Evolutionary conservation across 2,329 filamentous ascomycete species (phyloP), one percentile per base, ranked within the genome.

Genomic region (Beauveria medogensis): DNA sequence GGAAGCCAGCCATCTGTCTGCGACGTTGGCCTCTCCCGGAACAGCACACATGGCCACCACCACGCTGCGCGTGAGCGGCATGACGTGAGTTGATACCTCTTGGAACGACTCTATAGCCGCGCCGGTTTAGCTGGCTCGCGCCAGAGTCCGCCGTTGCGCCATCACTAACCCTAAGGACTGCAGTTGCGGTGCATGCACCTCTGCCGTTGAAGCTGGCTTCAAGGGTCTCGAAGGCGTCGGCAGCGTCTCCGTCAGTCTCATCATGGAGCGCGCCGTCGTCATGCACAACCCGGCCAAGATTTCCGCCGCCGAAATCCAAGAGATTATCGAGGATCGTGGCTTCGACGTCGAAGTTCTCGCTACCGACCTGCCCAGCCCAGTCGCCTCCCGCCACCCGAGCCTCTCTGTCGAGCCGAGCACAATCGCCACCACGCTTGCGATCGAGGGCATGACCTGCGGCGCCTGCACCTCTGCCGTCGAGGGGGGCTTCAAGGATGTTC

Each of bases 221-320:
- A 89, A 91, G 69, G 85, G 83, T 66, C 82, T 96, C 5, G 80
- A 88, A 44, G 93, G 94, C 59, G 86, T 94, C 10, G 90, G 89
- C 64, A 91, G 82, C 67, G 91, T 97, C 62, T 95, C 92, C 10
- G 89, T 99, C 68, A 96, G 91, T 72, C 78, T 99, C 68, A 89
- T 97, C 60, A 96, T 97, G 86, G 92, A 96, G 74, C 86, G 93
- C 63, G 94, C 93, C n/a, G 92, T 97, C 47, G 81, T 97, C 41
- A 88, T 92, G 75, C 94, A 99, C 75, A 89, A 97, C 73, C 85
- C 91, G 1, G 77, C 82, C 60, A 82, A 83, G 57, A 83, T 97
- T 58, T 77, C 90, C 16, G 83, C 91, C 63, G 89, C 92, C 43
- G 78, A 87, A 66, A 83, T 97, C 63, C 85, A 84, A 70, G 91